These are phyloP conservation scores for Cyclotella kingstonii DNA, from an alignment of 108 stramenopile species.

Conservation along the genomic window DNA sequence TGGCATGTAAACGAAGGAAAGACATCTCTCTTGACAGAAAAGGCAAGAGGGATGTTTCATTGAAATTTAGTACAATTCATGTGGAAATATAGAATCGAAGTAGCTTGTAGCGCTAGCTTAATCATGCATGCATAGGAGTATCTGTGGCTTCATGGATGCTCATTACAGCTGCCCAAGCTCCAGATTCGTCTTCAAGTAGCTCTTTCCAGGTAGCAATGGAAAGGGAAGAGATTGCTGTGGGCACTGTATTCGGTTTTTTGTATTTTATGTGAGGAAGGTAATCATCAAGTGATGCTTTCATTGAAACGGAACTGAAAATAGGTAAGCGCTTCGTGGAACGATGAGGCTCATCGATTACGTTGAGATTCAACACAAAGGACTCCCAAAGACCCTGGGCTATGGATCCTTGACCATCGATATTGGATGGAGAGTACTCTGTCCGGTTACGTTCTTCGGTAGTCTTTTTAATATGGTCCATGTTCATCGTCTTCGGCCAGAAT, in stretches of 20 bases:
- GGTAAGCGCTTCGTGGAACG: conserved; percentile 3
- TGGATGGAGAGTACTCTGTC: conserved; percentile 15
- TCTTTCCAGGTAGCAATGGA: conserved; percentile 11
- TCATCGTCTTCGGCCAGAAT: conserved; percentile 24
- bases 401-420: background rate
- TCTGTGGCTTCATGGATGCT: background rate
- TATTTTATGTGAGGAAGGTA: conserved; percentile 1
- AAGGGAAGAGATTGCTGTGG: background rate
- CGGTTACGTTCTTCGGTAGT: conserved; percentile 18
- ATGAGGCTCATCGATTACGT: background rate
- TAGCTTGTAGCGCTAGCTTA: no score
- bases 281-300: background rate
- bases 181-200: conserved; percentile 6
- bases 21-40: no score
- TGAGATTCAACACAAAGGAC: conserved; percentile 16
- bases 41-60: no score
- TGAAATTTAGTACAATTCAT: no score
- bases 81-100: no score
- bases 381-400: conserved; percentile 8
- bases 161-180: background rate
- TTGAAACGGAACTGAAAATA: background rate
- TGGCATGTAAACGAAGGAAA: no score
- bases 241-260: background rate
- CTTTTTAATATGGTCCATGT: conserved; percentile 27
- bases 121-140: no score